phyloP scores from a whole-genome alignment of 108 stramenopile genomes.

The Cyclotella kingstonii region DNA sequence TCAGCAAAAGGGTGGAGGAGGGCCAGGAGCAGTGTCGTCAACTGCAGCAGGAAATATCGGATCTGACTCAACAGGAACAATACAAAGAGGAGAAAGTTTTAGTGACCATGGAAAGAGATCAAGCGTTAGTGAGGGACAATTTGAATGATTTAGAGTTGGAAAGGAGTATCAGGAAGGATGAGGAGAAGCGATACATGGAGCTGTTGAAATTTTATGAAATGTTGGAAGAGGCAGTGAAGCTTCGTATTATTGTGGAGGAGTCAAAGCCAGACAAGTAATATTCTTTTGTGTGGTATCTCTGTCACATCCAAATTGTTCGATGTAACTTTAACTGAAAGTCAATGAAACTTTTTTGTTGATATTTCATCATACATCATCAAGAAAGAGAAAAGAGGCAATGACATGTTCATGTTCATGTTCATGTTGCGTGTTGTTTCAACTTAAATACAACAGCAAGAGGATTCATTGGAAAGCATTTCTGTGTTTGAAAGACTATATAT shows the following conservation, averaged over 20 bases:
- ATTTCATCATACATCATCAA: no score
- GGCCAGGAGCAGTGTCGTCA: conserved; percentile 17
- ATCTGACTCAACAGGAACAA: conserved; percentile 19
- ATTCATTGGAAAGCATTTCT: no score
- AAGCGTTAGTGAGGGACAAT: conserved; percentile 20
- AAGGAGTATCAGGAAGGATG: conserved; percentile 19
- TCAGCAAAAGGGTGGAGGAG: conserved; percentile 20
- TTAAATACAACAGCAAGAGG: no score
- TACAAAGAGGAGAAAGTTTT: conserved; percentile 4
- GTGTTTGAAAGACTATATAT: no score
- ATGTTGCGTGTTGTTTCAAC: no score
- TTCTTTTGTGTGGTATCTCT: not conserved
- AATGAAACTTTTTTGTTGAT: no score
- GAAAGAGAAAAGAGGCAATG: no score
- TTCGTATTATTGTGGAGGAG: conserved; percentile 26
- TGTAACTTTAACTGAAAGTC: no score
- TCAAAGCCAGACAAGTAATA: not conserved
- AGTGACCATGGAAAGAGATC: conserved; percentile 18
- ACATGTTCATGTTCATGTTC: no score
- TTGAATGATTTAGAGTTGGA: conserved; percentile 35
- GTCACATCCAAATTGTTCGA: not conserved
- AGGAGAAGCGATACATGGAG: conserved; percentile 12
- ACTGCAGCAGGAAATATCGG: conserved; percentile 30
- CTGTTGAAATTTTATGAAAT: conserved; percentile 29
- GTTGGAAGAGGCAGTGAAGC: conserved; percentile 27